Percentiles rank a stretch among this genome's conserved stretches.
phyloP scores from a whole-genome alignment of 202 grass and related monocot species.

The Saccharum hybrid region DNA sequence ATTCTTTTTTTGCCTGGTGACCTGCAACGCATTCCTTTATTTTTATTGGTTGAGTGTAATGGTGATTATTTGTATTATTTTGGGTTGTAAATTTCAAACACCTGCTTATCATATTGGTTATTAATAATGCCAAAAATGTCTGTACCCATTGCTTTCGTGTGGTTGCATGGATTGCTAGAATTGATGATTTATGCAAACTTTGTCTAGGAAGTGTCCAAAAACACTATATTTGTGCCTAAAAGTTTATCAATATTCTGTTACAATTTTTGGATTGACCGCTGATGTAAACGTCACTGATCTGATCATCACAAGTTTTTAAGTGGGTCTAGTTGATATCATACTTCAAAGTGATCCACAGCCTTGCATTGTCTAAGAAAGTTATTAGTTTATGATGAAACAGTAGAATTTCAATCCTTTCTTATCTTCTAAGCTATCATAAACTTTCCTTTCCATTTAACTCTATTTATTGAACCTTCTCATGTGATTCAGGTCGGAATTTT shows the following conservation, averaged over 20 bases:
- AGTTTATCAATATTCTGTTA: background rate
- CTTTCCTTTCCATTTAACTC: background rate
- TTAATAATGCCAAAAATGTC: background rate
- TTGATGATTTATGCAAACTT: background rate
- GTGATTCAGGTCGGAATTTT: background rate
- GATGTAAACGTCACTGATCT: background rate
- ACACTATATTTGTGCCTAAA: background rate
- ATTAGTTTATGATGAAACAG: background rate
- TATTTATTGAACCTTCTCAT: background rate
- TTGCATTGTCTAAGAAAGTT: background rate
- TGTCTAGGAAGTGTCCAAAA: background rate
- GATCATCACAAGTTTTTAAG: background rate
- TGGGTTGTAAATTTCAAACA: background rate
- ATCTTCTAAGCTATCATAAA: background rate
- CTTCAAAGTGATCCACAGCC: background rate
- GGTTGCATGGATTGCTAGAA: background rate
- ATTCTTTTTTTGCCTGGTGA: background rate
- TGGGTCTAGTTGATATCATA: background rate
- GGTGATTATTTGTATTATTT: background rate
- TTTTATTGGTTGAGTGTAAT: slow-evolving; percentile 1
- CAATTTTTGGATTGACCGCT: background rate
- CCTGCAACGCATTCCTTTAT: background rate
- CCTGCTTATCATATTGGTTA: slow-evolving; percentile 18
- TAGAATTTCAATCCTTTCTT: background rate
- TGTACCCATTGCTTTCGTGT: background rate